These are phyloP conservation scores for Hanseniaspora guilliermondii DNA, from an alignment of 805 yeast genomes.

Conservation along the genomic window DNA sequence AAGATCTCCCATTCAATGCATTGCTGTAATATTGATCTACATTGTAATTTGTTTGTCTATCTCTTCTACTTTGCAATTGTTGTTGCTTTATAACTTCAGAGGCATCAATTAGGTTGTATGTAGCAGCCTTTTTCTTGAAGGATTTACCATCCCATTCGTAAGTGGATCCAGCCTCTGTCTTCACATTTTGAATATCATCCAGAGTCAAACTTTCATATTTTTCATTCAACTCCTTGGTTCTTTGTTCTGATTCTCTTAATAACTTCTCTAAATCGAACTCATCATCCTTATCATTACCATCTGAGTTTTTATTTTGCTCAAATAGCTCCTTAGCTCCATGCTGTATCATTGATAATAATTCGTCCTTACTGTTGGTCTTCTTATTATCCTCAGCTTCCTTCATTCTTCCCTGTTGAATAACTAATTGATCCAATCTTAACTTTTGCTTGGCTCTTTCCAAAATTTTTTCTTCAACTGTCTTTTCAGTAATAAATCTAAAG, in stretches of 20 bases:
- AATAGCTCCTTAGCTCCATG: conserved; percentile 64
- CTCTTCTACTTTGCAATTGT: conserved; percentile 40
- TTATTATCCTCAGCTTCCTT: conserved; percentile 19
- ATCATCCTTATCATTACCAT: conserved; percentile 29
- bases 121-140: conserved; percentile 50
- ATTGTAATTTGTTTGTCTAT: conserved; percentile 71
- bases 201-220: conserved; percentile 58
- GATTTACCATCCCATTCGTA: conserved; percentile 84
- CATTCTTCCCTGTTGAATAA: conserved; percentile 61
- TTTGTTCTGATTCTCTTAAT: conserved; percentile 47
- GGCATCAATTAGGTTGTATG: conserved; percentile 39
- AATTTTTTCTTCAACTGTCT: conserved; percentile 74
- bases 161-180: conserved; percentile 40
- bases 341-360: conserved; percentile 68
- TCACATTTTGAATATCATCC: conserved; percentile 65
- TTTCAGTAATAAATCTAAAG: conserved; percentile 64
- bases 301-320: conserved; percentile 21
- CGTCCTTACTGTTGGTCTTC: conserved; percentile 47
- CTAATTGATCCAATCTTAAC: conserved; percentile 65
- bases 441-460: conserved; percentile 73
- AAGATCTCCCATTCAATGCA: conserved; percentile 59
- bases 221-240: conserved; percentile 47
- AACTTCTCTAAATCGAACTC: conserved; percentile 49
- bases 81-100: conserved; percentile 43
- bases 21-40: conserved; percentile 80